Conservation (phyloP, 208 protist species). For the Leptomonas seymouri region DNA sequence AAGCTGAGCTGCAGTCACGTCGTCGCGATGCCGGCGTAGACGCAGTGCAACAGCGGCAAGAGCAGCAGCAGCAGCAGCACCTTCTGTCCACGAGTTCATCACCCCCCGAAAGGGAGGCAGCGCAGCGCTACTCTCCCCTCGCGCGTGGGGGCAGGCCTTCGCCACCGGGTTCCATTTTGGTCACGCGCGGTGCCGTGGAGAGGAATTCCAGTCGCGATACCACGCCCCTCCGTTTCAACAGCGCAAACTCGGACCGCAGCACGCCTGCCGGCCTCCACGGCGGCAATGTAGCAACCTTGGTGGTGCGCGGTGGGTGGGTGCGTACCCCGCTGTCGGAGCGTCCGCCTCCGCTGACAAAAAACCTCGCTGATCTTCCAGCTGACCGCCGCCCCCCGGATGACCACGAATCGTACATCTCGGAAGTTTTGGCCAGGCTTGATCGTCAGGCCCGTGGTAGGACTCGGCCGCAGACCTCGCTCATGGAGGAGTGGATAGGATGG, state of each 20-base stretch:
- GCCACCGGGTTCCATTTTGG: background rate
- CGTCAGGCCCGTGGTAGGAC: slow-evolving; percentile 17
- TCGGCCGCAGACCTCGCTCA: slow-evolving; percentile 44
- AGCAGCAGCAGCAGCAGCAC: background rate
- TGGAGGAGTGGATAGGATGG: slow-evolving; percentile 81
- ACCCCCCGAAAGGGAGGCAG: background rate
- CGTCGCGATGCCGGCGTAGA: background rate
- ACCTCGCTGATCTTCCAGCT: slow-evolving; percentile 28
- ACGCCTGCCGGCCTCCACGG: slow-evolving; percentile 9
- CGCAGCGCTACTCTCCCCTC: slow-evolving; percentile 1
- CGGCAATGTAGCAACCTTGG: background rate
- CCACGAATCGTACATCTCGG: slow-evolving; percentile 47
- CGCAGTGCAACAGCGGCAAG: background rate
- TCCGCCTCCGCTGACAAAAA: slow-evolving; percentile 23
- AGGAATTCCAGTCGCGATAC: background rate
- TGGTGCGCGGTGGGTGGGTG: slow-evolving; percentile 20
- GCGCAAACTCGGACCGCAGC: background rate
- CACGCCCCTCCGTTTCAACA: slow-evolving; percentile 25
- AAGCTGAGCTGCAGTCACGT: background rate
- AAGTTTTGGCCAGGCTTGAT: slow-evolving; percentile 46
- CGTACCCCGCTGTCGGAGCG: slow-evolving; percentile 23
- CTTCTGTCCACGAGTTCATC: background rate
- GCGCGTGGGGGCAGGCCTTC: background rate
- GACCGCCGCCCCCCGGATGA: slow-evolving; percentile 27
- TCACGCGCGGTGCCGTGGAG: background rate